Evolutionary conservation across 2,329 filamentous ascomycete genomes (phyloP), one percentile per base, ranked within the genome.

Genomic region (Aspergillus uvarum): DNA sequence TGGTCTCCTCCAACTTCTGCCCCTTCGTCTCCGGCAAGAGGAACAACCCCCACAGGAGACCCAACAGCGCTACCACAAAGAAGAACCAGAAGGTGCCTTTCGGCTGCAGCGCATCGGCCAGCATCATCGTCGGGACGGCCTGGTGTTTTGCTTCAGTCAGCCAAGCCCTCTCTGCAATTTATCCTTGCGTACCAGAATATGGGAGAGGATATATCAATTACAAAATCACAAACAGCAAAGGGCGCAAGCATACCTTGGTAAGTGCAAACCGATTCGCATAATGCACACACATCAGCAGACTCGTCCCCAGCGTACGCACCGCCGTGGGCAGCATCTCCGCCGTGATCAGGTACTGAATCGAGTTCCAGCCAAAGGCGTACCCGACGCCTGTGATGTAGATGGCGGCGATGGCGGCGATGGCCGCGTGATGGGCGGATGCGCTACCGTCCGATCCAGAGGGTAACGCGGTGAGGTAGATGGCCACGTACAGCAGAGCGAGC

Each of bases 11-110:
- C 21, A 75, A 62, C 8, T 73, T 77, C 63, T 76, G 76, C n/a
- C 87, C 87, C 1, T 83, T 83, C 0, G 88, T 90, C 79, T 92
- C 89, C 0, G 89, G 89, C 1, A 92, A 82, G 60, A 84, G 87
- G 74, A 90, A 82, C 81, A 82, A 89, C 10, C 88, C 88, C 86
- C 88, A 91, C 5, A 82, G 35, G 4, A 87, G 82, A 12, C 89
- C 89, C 11, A 91, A 49, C 0, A 88, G 66, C 0, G 89, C 91
- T n/a, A 91, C 80, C 3, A 80, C 84, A 0, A 84, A 81, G 73
- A 92, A 92, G 77, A 88, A 89, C 82, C 88, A 87, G 78, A 92
- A 92, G 0, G 89, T 92, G 0, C 90, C 90, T 50, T 81, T 83
- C 3, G 77, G 77, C 1, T 76, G 79, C 69, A 84, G 77, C 22